These are phyloP conservation scores for Apiotrichum akiyoshidainum DNA, from an alignment of 1,284 basidiomycete species.

Conservation along the genomic window DNA sequence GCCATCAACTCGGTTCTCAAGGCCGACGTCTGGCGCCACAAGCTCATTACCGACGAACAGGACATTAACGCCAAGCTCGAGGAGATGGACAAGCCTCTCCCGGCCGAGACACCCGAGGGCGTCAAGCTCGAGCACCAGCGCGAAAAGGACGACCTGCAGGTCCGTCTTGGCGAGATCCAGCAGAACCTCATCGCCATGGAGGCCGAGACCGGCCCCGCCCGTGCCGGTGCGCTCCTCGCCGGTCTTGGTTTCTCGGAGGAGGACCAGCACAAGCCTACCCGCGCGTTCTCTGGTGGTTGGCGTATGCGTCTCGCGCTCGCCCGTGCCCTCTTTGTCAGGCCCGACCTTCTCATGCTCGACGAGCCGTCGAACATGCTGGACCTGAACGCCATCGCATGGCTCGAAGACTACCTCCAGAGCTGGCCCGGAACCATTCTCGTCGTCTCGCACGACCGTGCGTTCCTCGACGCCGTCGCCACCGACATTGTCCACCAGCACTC, in stretches of 20 bases:
- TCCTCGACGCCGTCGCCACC: conserved; percentile 94
- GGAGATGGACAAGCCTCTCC: conserved; percentile 27
- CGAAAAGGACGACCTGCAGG: conserved; percentile 75
- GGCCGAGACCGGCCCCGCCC: conserved; percentile 89
- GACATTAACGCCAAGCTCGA: conserved; percentile 56
- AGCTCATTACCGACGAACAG: conserved; percentile 22
- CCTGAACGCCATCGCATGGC: conserved; percentile 58
- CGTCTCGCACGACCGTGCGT: conserved; percentile 97
- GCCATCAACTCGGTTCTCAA: conserved; percentile 93
- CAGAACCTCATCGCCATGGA: conserved; percentile 92
- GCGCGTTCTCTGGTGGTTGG: conserved; percentile 97
- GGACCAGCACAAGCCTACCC: conserved; percentile 79
- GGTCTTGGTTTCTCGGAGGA: conserved; percentile 87
- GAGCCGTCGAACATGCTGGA: conserved; percentile 91
- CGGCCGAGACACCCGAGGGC: conserved; percentile 56
- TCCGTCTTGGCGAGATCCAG: conserved; percentile 87
- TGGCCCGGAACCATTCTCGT: conserved; percentile 94
- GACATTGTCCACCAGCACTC: conserved; percentile 98
- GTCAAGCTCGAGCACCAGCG: conserved; percentile 74
- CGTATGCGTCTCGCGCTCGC: conserved; percentile 97
- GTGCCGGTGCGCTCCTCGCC: conserved; percentile 84
- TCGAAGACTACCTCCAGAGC: conserved; percentile 91
- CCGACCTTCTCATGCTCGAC: conserved; percentile 75
- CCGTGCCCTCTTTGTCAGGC: conserved; percentile 92
- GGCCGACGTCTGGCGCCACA: conserved; percentile 94